Base-by-base conservation (phyloP, 495 filamentous ascomycete genomes). In the Durotheca rogersii region DNA sequence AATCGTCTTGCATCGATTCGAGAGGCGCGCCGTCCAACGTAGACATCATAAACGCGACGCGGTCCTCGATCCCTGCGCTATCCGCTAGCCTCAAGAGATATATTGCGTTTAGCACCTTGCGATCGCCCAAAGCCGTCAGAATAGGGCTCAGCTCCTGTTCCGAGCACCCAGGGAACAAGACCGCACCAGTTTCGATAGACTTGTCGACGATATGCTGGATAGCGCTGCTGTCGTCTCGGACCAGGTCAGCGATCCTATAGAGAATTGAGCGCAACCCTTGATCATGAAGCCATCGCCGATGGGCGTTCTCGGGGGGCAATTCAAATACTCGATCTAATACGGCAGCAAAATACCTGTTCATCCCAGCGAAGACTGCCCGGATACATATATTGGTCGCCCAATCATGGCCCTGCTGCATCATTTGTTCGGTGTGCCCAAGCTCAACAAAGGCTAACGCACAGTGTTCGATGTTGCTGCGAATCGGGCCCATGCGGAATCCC, bases 381-480 rank as follows among this genome's bases (percentile, higher is more conserved):
- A n/a, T n/a, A n/a, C n/a, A n/a, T n/a, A n/a, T n/a, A n/a, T n/a
- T n/a, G n/a, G n/a, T n/a, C n/a, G n/a, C n/a, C n/a, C n/a, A n/a
- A n/a, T n/a, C n/a, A n/a, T n/a, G n/a, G n/a, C n/a, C n/a, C n/a
- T n/a, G n/a, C n/a, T n/a, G n/a, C n/a, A n/a, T n/a, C n/a, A n/a
- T n/a, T n/a, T n/a, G n/a, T n/a, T n/a, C n/a, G n/a, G n/a, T n/a
- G n/a, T n/a, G n/a, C n/a, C 45, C 36, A 10, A 16, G 33, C 7
- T 7, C 12, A 17, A 48, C 17, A 10, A 48, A 17, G 23, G 21
- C 4, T 11, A 48, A 16, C 3, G 35, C 45, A 9, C 45, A 48
- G 10, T 17, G 3, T 6, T 40, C 35, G 5, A 40, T 25, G 0
- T 33, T 40, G 1, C 27, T 0, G 10, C 18, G 25, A 7, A 41